Evolutionary conservation across 805 yeast genomes (phyloP).

Genomic region (Candida dajiaensis): DNA sequence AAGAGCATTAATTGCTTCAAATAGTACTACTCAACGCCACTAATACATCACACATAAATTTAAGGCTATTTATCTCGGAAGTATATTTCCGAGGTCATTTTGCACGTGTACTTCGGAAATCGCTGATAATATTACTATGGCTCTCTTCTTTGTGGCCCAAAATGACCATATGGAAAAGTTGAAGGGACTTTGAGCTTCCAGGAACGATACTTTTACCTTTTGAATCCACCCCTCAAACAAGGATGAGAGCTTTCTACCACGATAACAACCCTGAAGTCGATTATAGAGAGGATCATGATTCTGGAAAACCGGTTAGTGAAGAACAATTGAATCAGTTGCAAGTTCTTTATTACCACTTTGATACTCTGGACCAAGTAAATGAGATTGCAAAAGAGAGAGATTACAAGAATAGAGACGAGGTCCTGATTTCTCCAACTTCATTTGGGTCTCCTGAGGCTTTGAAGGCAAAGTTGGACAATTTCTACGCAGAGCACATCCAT

Average conservation of each 20-base stretch:
- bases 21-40: too few species aligned
- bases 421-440: slow-evolving; percentile 51
- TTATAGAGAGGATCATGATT: slow-evolving; percentile 65
- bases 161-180: not conserved
- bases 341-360: slow-evolving; percentile 54
- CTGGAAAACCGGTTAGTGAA: slow-evolving; percentile 51
- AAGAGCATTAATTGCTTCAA: too few species aligned
- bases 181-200: not conserved
- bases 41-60: not conserved
- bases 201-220: not conserved
- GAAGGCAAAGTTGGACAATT: slow-evolving; percentile 57
- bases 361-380: slow-evolving; percentile 50
- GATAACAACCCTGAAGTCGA: slow-evolving; percentile 53
- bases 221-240: not conserved
- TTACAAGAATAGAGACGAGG: slow-evolving; percentile 76
- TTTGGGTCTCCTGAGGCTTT: slow-evolving; percentile 63
- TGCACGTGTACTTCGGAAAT: not conserved
- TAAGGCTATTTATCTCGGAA: not conserved
- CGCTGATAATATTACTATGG: not conserved
- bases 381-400: slow-evolving; percentile 59
- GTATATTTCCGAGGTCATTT: not conserved
- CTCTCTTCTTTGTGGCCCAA: not conserved
- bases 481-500: slow-evolving; percentile 84
- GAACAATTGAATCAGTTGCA: slow-evolving; percentile 55
- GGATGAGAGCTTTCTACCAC: slow-evolving; percentile 53